phyloP scores from a whole-genome alignment of 371 early-diverging fungal species.

The Mortierella sp. region DNA sequence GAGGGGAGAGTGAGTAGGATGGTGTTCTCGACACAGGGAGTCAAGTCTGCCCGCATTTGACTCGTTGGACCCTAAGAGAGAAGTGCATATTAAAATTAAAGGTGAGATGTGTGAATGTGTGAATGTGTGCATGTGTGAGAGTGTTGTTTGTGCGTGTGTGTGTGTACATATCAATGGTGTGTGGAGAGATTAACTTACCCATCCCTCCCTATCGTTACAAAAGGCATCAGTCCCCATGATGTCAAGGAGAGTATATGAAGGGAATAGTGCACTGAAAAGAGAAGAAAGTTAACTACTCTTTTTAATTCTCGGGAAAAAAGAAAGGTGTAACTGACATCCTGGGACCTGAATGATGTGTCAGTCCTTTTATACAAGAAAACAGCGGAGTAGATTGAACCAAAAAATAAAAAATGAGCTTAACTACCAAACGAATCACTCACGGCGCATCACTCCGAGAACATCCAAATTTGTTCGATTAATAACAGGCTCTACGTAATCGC shows the following conservation, averaged over 20 bases:
- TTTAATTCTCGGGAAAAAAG: neutral
- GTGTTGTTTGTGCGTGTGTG: no score
- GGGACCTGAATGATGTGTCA: no score
- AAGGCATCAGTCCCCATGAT: conserved; percentile 31
- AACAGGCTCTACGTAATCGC: neutral
- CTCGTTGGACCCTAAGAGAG: conserved; percentile 44
- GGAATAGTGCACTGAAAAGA: neutral
- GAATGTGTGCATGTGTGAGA: no score
- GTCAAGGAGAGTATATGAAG: conserved; percentile 4
- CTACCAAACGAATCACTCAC: no score
- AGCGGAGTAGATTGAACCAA: no score
- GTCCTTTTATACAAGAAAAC: no score
- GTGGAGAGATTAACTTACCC: conserved; percentile 24
- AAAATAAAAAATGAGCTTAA: no score
- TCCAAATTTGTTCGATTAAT: no score
- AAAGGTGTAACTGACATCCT: no score
- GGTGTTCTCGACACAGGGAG: conserved; percentile 49
- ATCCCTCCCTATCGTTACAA: conserved; percentile 35
- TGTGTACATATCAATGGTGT: no score
- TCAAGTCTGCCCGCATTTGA: conserved; percentile 26
- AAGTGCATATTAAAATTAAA: neutral
- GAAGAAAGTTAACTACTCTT: neutral
- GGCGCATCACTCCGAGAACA: no score
- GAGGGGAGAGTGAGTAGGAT: conserved; percentile 42
- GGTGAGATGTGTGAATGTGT: no score